Conservation (phyloP, 1,139 yeast genomes). For the Zhuliangozyma parablackwelliae region DNA sequence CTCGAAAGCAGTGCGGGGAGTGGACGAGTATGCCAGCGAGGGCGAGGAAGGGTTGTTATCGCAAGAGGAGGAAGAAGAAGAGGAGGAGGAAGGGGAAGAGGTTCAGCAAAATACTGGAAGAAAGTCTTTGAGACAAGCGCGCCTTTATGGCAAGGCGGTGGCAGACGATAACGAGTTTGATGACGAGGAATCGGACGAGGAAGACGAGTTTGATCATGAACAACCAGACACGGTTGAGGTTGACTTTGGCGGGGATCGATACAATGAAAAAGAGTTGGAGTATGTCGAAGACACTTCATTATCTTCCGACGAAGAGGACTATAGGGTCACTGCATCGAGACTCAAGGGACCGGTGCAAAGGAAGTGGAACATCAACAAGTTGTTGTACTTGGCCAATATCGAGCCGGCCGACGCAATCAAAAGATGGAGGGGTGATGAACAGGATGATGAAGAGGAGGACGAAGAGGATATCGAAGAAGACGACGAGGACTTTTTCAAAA, state of each 20-base stretch:
- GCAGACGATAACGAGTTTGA: constrained; percentile 49
- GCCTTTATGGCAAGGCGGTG: constrained; percentile 52
- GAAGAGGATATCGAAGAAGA: constrained; percentile 50
- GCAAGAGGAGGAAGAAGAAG: constrained; percentile 26
- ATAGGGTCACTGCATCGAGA: constrained; percentile 44
- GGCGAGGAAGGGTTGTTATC: constrained; percentile 30
- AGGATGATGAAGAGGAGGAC: constrained; percentile 42
- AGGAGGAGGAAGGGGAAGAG: constrained; percentile 27
- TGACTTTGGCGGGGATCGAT: constrained; percentile 38
- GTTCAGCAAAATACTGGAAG: constrained; percentile 47
- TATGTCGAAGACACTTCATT: constrained; percentile 43
- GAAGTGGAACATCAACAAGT: constrained; percentile 76
- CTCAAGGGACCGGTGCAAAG: constrained; percentile 37
- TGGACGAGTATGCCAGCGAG: constrained; percentile 31
- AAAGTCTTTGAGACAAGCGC: constrained; percentile 54
- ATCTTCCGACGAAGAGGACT: constrained; percentile 37
- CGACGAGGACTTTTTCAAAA: constrained; percentile 61
- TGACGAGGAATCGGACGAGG: constrained; percentile 26
- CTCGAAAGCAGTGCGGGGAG: constrained; percentile 46
- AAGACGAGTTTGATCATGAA: constrained; percentile 31
- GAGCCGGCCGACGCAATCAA: constrained; percentile 70
- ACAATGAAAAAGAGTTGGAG: constrained; percentile 47
- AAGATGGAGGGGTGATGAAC: constrained; percentile 61
- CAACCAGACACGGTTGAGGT: constrained; percentile 41
- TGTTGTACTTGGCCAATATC: constrained; percentile 73